phyloP scores from a whole-genome alignment of 2,329 filamentous ascomycete genomes.

The Diaporthe vaccinii region DNA sequence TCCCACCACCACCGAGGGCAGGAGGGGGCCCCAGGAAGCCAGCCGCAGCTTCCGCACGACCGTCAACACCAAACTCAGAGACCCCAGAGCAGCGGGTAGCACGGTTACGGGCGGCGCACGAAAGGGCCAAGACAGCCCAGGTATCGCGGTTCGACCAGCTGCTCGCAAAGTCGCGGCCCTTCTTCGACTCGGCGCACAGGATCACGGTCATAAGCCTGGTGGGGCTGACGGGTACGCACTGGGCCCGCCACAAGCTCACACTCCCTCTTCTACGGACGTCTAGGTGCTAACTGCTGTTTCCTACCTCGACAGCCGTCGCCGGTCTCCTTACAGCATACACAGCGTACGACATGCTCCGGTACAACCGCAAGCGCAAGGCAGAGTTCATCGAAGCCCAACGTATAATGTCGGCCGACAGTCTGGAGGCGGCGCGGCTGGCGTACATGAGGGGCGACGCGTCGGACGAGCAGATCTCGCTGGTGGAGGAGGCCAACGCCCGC shows the following conservation, averaged over 20 bases:
- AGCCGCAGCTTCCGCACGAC: slow-evolving; percentile 44
- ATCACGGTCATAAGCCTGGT: slow-evolving; percentile 68
- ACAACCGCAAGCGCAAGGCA: slow-evolving; percentile 71
- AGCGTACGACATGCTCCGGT: slow-evolving; percentile 71
- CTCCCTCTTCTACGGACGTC: background rate
- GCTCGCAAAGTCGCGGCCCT: slow-evolving; percentile 61
- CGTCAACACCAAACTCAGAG: slow-evolving; percentile 55
- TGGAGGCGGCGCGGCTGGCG: slow-evolving; percentile 70
- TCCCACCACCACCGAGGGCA: slow-evolving; percentile 42
- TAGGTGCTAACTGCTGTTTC: slow-evolving; percentile 19
- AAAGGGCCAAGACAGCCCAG: slow-evolving; percentile 73
- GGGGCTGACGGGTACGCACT: slow-evolving; percentile 67
- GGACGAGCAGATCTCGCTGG: slow-evolving; percentile 67
- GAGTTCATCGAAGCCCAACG: slow-evolving; percentile 71
- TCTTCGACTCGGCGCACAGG: slow-evolving; percentile 69
- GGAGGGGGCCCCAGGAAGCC: slow-evolving; percentile 33
- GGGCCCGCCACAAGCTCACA: background rate
- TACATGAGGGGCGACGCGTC: slow-evolving; percentile 71
- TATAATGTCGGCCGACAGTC: slow-evolving; percentile 66
- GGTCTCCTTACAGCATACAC: slow-evolving; percentile 70
- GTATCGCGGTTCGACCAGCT: slow-evolving; percentile 66
- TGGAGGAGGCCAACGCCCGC: slow-evolving; percentile 68
- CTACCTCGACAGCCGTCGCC: slow-evolving; percentile 61
- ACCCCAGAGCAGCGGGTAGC: slow-evolving; percentile 79
- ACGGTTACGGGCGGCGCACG: slow-evolving; percentile 75